These are phyloP conservation scores for Sarcocystis neurona DNA, from an alignment of 169 alveolate genomes.

Conservation along the genomic window DNA sequence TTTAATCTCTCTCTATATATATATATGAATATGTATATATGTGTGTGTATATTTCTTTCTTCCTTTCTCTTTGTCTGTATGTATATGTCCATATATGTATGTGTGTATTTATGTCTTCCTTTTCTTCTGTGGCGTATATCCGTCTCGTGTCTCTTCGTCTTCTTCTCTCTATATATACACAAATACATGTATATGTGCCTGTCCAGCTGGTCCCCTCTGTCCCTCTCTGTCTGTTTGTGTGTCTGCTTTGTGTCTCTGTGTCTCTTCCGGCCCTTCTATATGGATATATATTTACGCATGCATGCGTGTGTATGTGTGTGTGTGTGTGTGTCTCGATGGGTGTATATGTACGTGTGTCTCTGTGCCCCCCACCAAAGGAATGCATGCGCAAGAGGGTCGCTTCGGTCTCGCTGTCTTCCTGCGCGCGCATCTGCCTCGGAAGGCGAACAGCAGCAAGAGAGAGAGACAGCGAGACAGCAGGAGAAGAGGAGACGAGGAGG, in stretches of 20 bases:
- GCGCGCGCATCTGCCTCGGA: too few species aligned
- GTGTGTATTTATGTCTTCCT: not conserved
- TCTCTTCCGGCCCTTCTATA: not conserved
- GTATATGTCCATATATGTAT: not conserved
- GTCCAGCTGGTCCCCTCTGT: not conserved
- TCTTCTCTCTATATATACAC: too few species aligned
- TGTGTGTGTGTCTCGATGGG: too few species aligned
- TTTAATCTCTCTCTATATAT: not conserved
- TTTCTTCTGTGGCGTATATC: not conserved
- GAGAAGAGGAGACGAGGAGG: too few species aligned
- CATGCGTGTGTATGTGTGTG: not conserved
- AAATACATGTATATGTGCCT: not conserved
- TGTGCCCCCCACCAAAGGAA: too few species aligned
- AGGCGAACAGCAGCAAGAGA: too few species aligned
- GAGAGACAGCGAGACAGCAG: too few species aligned
- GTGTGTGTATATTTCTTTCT: not conserved
- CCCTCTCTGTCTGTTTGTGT: not conserved
- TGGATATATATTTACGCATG: not conserved
- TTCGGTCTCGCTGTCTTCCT: too few species aligned
- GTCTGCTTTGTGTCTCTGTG: not conserved
- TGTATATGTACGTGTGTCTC: too few species aligned
- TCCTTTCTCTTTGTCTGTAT: not conserved
- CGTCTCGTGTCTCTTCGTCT: too few species aligned
- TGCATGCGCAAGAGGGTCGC: too few species aligned
- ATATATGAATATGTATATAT: not conserved